Evolutionary conservation across 352 stramenopile genomes (phyloP), one percentile per base, ranked within the genome.

Genomic region (Phytophthora podocarpi): DNA sequence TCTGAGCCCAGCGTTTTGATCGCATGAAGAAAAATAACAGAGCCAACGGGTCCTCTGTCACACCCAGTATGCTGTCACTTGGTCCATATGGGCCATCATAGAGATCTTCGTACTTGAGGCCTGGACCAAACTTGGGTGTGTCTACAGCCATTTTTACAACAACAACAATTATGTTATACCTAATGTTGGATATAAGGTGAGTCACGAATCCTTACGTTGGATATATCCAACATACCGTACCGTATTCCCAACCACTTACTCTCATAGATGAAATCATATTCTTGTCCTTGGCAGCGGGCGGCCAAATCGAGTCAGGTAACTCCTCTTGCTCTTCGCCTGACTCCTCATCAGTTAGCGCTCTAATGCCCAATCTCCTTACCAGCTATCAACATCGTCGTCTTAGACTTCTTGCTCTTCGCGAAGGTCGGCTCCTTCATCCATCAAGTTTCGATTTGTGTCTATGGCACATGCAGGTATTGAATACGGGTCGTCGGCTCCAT

Each of bases 391-490:
- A 1, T 39, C 48, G 12, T 40, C 36, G 27, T 48, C 49, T 30
- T 48, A n/a, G n/a, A n/a, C n/a, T n/a, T n/a, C 49, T 40, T 26
- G 43, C 27, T 51, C 43, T 5, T 51, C 27, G 16, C n/a, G 24
- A 23, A 40, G 11, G 2, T 48, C 35, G 13, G 48, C 1, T 4
- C 46, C 48, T 28, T 48, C 49, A 13, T 48, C 49, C n/a, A n/a
- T n/a, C n/a, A n/a, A n/a, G n/a, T n/a, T n/a, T n/a, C n/a, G n/a
- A n/a, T n/a, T n/a, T n/a, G n/a, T n/a, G n/a, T n/a, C n/a, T n/a
- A n/a, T n/a, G n/a, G n/a, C n/a, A n/a, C n/a, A n/a, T n/a, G n/a
- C n/a, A n/a, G n/a, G n/a, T n/a, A n/a, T n/a, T n/a, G n/a, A n/a
- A n/a, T n/a, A n/a, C n/a, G n/a, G n/a, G n/a, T n/a, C n/a, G n/a